Conservation (phyloP, 257 asterid genomes). For the Nyctanthes arbortristis region DNA sequence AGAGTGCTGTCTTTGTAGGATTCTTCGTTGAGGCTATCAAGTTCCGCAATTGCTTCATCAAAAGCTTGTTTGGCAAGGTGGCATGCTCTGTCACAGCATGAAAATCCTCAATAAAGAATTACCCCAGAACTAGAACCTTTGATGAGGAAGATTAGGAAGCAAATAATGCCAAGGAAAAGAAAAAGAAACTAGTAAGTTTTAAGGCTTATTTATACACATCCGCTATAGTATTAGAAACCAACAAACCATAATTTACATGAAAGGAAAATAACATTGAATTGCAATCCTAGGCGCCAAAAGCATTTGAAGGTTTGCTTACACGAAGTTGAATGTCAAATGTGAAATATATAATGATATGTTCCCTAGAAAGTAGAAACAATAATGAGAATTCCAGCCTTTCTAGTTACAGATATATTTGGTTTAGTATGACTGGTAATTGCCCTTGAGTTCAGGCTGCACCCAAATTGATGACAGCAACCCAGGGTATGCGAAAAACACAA, state of each 20-base stretch:
- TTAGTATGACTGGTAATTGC: no score
- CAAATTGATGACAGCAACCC: not conserved
- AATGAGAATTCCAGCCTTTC: no score
- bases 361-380: no score
- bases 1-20: conserved; percentile 80
- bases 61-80: conserved; percentile 69
- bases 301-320: not conserved
- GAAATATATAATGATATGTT: no score
- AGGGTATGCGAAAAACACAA: no score
- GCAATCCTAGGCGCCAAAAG: not conserved
- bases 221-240: not conserved
- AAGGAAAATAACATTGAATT: not conserved
- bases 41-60: conserved; percentile 75
- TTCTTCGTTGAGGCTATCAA: conserved; percentile 71
- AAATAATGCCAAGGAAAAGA: not conserved
- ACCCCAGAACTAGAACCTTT: not conserved
- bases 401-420: not conserved
- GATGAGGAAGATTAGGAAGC: no score
- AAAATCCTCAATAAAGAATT: conserved; percentile 12
- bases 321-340: not conserved
- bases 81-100: conserved; percentile 56
- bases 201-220: not conserved
- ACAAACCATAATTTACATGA: not conserved
- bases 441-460: not conserved
- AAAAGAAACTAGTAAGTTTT: not conserved